Evolutionary conservation across 1,139 yeast species (phyloP).

Genomic region (Kodamaea fungicola): DNA sequence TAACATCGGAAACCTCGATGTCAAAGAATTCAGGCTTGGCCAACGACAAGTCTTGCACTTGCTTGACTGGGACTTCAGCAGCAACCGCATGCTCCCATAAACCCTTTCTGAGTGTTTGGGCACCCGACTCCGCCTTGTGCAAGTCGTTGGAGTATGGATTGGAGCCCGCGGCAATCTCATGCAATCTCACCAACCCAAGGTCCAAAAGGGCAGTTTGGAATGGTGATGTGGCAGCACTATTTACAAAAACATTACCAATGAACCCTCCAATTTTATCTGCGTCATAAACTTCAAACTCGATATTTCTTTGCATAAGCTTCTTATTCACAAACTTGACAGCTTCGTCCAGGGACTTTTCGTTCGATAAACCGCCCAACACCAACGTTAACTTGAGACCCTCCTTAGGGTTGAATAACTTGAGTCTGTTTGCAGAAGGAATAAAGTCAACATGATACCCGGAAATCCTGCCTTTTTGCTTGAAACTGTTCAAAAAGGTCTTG

Average conservation of each 20-base stretch:
- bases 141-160: slow-evolving; percentile 55
- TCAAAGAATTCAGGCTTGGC: slow-evolving; percentile 55
- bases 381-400: slow-evolving; percentile 69
- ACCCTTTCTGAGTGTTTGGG: slow-evolving; percentile 55
- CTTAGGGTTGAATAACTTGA: slow-evolving; percentile 63
- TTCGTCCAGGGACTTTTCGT: slow-evolving; percentile 48
- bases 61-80: slow-evolving; percentile 20
- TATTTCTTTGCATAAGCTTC: slow-evolving; percentile 67
- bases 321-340: slow-evolving; percentile 56
- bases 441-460: slow-evolving; percentile 63
- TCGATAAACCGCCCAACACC: slow-evolving; percentile 72
- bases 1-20: slow-evolving; percentile 56
- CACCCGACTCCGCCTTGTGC: slow-evolving; percentile 59
- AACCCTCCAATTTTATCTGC: slow-evolving; percentile 80
- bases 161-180: slow-evolving; percentile 60
- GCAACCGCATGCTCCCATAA: slow-evolving; percentile 55
- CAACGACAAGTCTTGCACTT: slow-evolving; percentile 19
- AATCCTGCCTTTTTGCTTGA: slow-evolving; percentile 63
- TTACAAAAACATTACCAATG: slow-evolving; percentile 64
- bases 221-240: slow-evolving; percentile 46
- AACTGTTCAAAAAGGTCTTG: slow-evolving; percentile 66
- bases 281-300: slow-evolving; percentile 64
- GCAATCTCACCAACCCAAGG: slow-evolving; percentile 64
- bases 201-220: slow-evolving; percentile 59
- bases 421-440: slow-evolving; percentile 64